phyloP scores from a whole-genome alignment of 2,329 filamentous ascomycete genomes.

The Cadophora luteo-olivacea region DNA sequence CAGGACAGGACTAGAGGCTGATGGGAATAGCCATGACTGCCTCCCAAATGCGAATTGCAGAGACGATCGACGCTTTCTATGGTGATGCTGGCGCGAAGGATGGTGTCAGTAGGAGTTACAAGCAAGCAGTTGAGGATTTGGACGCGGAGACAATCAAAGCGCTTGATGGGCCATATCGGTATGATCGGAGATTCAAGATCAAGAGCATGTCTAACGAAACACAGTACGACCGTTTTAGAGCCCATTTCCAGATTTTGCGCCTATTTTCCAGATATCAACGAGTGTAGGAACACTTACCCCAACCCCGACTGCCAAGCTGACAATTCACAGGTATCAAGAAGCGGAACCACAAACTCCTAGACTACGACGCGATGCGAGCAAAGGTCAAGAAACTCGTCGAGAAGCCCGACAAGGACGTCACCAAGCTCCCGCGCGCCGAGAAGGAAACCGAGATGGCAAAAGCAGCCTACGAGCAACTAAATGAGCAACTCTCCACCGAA shows the following conservation, averaged over 20 bases:
- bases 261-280: constrained; percentile 98
- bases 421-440: constrained; percentile 93
- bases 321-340: constrained; percentile 83
- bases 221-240: constrained; percentile 87
- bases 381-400: constrained; percentile 97
- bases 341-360: constrained; percentile 95
- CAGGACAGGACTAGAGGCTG: constrained; percentile 17
- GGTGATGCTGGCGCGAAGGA: constrained; percentile 94
- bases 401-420: constrained; percentile 98
- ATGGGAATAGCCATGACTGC: constrained; percentile 84
- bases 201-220: constrained; percentile 31
- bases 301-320: constrained; percentile 30
- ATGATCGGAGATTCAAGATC: constrained; percentile 35
- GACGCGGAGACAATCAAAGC: constrained; percentile 99
- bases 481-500: constrained; percentile 93
- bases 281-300: constrained; percentile 65
- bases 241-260: constrained; percentile 96
- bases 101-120: constrained; percentile 95
- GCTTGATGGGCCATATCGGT: constrained; percentile 92
- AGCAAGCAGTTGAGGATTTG: constrained; percentile 96
- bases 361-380: constrained; percentile 94
- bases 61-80: constrained; percentile 99
- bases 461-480: constrained; percentile 92
- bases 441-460: constrained; percentile 96
- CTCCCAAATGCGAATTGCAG: constrained; percentile 98